phyloP scores from a whole-genome alignment of 2,329 filamentous ascomycete genomes.

The Epichloe aotearoae region DNA sequence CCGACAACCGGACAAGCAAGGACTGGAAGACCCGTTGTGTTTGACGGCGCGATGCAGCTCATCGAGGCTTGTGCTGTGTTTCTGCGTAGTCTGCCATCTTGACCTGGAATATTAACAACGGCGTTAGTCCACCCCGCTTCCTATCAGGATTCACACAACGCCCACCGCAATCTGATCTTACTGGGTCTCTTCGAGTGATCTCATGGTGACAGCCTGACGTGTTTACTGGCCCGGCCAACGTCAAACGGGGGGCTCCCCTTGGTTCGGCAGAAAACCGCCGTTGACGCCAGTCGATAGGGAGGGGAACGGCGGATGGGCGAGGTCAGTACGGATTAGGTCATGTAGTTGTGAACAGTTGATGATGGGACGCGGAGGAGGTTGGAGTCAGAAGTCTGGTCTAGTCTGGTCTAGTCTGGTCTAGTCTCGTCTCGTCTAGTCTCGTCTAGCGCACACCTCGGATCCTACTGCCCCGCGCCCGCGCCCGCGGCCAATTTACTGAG shows the following conservation, averaged over 20 bases:
- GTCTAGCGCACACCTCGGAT: not conserved
- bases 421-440: not conserved
- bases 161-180: constrained; percentile 12
- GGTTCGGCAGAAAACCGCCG: not conserved
- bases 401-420: not conserved
- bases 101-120: constrained; percentile 28
- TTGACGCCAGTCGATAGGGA: not conserved
- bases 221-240: not conserved
- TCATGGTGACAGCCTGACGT: constrained; percentile 16
- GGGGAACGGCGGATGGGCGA: not conserved
- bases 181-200: constrained; percentile 25
- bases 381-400: not conserved
- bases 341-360: not conserved
- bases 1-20: constrained; percentile 59
- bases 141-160: not conserved
- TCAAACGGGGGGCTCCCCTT: not conserved
- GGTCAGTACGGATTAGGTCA: not conserved
- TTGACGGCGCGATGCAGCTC: constrained; percentile 53
- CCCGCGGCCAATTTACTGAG: too few relatives aligned
- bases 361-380: not conserved
- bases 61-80: constrained; percentile 41
- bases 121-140: not conserved
- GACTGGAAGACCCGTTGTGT: constrained; percentile 43
- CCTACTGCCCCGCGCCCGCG: not conserved
- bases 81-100: constrained; percentile 55